A percentile compares a stretch with the other conserved stretches of the same genome.
These are phyloP conservation scores for Psilocybe tampanensis DNA, from an alignment of 768 basidiomycete genomes.

Conservation along the genomic window DNA sequence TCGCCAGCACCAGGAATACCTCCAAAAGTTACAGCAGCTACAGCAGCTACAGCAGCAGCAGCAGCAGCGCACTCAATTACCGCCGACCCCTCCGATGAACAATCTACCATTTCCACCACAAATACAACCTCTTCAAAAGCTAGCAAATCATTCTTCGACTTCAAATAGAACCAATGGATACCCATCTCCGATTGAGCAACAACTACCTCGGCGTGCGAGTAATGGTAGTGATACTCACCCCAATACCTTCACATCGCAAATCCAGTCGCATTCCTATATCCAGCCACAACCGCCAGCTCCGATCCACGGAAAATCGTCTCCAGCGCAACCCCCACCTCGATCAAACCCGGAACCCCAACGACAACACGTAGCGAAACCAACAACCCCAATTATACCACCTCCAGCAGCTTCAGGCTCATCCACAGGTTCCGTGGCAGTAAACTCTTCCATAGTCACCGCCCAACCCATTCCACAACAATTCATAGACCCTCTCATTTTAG, in stretches of 20 bases:
- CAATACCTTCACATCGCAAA: background rate
- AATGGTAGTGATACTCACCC: background rate
- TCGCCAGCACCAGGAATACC: background rate
- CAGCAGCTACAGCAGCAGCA: background rate
- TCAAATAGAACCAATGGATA: background rate
- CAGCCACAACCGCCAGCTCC: background rate
- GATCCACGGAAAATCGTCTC: background rate
- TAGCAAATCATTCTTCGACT: background rate
- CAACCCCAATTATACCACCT: background rate
- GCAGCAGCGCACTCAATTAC: background rate
- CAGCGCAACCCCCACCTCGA: background rate
- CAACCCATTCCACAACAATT: background rate
- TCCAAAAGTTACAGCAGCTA: background rate
- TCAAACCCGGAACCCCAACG: background rate
- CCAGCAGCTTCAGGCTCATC: background rate
- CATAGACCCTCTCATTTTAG: slow-evolving; percentile 7
- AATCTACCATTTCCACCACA: background rate
- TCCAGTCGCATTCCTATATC: background rate
- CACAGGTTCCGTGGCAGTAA: background rate
- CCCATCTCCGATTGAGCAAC: background rate
- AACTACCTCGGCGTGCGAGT: background rate
- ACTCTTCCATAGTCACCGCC: background rate
- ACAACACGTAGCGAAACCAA: background rate
- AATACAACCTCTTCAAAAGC: background rate
- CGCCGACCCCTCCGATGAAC: background rate